phyloP scores from a whole-genome alignment of 2,329 filamentous ascomycete genomes.

The Aspergillus intermedius region DNA sequence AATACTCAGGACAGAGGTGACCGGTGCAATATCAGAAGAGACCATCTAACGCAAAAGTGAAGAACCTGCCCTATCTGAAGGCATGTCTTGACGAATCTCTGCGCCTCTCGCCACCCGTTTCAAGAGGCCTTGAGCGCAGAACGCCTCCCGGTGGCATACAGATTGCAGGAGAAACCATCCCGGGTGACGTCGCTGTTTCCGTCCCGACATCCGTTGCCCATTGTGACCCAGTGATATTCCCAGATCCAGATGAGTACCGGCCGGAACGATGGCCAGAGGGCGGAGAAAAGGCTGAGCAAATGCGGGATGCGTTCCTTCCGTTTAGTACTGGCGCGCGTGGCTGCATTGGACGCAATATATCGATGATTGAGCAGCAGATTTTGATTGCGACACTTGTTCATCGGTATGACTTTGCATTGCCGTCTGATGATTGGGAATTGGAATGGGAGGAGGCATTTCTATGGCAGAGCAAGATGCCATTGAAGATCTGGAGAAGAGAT shows the following conservation, averaged over 20 bases:
- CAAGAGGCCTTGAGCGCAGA: conserved; percentile 3
- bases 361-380: conserved; percentile 14
- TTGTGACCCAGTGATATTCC: not conserved
- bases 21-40: not conserved
- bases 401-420: conserved; percentile 3
- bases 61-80: conserved; percentile 6
- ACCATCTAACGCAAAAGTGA: not conserved
- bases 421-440: not conserved
- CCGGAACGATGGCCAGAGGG: conserved; percentile 5
- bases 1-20: not conserved
- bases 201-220: not conserved
- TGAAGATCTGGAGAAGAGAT: not conserved
- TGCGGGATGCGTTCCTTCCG: conserved; percentile 5
- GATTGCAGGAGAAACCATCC: conserved; percentile 5
- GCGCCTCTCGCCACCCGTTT: conserved; percentile 4
- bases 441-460: not conserved
- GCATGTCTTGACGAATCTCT: conserved; percentile 7
- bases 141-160: conserved; percentile 6
- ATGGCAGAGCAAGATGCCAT: not conserved
- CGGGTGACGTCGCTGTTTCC: not conserved
- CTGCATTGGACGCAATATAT: conserved; percentile 16
- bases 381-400: conserved; percentile 9
- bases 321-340: conserved; percentile 12
- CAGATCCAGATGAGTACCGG: not conserved
- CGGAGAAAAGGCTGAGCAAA: not conserved